These are phyloP conservation scores for Paratinospora sagittata DNA, from an alignment of 164 flowering plant genomes.

Conservation along the genomic window DNA sequence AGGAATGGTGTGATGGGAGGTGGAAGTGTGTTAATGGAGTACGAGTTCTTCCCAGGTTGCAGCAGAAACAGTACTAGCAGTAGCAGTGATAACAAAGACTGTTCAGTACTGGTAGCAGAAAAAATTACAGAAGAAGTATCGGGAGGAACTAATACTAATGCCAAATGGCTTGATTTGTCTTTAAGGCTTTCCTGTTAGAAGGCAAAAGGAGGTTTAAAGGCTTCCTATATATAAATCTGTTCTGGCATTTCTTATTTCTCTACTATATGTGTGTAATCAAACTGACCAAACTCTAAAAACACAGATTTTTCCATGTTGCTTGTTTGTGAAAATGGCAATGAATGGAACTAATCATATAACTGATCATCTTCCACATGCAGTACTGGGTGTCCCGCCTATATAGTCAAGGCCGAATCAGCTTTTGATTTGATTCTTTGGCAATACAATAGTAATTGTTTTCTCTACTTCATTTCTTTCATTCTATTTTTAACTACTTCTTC, in stretches of 20 bases:
- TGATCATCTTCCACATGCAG: not conserved
- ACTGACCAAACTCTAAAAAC: not conserved
- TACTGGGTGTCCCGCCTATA: not conserved
- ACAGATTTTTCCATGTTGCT: not conserved
- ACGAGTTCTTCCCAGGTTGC: not conserved
- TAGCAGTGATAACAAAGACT: not conserved
- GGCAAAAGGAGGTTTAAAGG: not conserved
- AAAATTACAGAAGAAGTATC: not conserved
- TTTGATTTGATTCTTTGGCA: not conserved
- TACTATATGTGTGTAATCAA: not conserved
- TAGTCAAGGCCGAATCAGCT: not conserved
- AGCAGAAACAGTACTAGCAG: not conserved
- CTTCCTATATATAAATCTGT: not conserved
- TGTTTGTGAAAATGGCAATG: not conserved
- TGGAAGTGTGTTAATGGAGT: not conserved
- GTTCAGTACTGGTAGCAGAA: not conserved
- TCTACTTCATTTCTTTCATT: too few relatives aligned
- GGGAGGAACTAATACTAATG: not conserved
- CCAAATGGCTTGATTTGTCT: slow-evolving; percentile 3
- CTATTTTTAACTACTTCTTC: too few relatives aligned
- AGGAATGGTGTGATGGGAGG: not conserved
- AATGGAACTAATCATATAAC: not conserved
- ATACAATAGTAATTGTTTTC: not conserved
- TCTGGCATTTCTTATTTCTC: not conserved
- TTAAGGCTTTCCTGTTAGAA: slow-evolving; percentile 2